Base-by-base conservation (phyloP, 2,329 filamentous ascomycete species). In the Penicillium verrucosum region DNA sequence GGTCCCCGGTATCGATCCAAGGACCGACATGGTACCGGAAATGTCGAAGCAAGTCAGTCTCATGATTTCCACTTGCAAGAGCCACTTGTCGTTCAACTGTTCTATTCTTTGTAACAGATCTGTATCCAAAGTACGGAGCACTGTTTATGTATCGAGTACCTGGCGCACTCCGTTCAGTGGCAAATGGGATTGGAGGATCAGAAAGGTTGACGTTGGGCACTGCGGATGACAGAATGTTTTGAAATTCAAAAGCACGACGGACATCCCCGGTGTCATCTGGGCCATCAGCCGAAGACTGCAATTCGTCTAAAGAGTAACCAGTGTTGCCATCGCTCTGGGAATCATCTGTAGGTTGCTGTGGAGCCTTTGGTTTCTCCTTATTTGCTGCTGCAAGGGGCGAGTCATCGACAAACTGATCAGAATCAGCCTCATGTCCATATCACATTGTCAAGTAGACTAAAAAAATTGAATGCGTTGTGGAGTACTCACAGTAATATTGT, bases 1-100 rank as follows among this genome's bases (percentile, higher is more conserved):
- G 62, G 27, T 68, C 65, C 5, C 65, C 65, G 0, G 57, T 57
- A 21, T 68, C 65, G 10, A 68, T 67, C 65, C 65, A 68, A 14
- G 65, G 65, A 25, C 63, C 59, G 18, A 67, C 45, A 11, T 62
- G 47, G 44, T 68, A 68, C 12, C 65, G 61, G 21, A 67, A 68
- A 46, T 68, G 64, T 16, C 65, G 60, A 8, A 68, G 36, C 2
- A 68, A 32, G 37, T 60, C 65, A 11, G 65, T 67, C 42, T 68
- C 65, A 5, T 53, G 59, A 12, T 44, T 60, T 6, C 48, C 56
- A 32, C 18, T 54, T 21, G 46, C 34, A 25, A 55, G 42, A n/a
- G 55, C 45, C 10, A 29, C 43, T 34, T 27, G 43, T n/a, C 37
- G 21, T 8, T 37, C 50, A 5, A 12, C 18, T 27, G 55, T 38